Evolutionary conservation across 306 rosid genomes (phyloP), one percentile per base, ranked within the genome.

Genomic region (Medicago truncatula): DNA sequence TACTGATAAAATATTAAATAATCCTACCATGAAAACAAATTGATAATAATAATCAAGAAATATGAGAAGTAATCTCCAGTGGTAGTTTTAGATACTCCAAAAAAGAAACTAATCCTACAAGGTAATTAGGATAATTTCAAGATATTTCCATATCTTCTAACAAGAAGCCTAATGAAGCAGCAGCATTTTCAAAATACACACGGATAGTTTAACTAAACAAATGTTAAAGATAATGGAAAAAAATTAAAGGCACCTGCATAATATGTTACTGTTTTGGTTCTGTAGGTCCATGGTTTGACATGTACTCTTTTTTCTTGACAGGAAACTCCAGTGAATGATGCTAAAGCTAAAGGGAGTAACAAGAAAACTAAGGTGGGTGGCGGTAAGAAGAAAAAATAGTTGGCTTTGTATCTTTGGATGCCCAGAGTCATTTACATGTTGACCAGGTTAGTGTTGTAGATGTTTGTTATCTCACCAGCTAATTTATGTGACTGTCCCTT

Each of bases 301-400:
- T n/a, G 68, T 52, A 76, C 57, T 56, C 62, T 34, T 8, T 77
- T 31, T 60, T 44, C 40, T 40, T 59, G 50, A 78, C 89, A 91
- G 95, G 97, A 86, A 86, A 85, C 86, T 54, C 82, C 88, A 10
- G 83, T 1, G 70, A 84, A 34, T 74, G 78, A 83, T 67, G 86
- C 83, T 65, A 91, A 89, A 79, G 86, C 83, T 68, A 91, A 89
- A 79, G 89, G 67, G 39, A 49, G 68, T 14, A 71, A 87, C 81
- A 91, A 91, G 72, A 89, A 86, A 83, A 2, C 67, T 61, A 61
- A 61, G 41, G 43, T 21, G n/a, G 50, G 87, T 62, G 87, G 87
- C 47, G 84, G 88, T 59, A 87, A 21, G 86, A 91, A 87, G 87
- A 91, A 86, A 85, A 86, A 91, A 81, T 86, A 79, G 71, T 73